Evolutionary conservation across 768 basidiomycete genomes (phyloP), one percentile per base, ranked within the genome.

Genomic region (Neoboletus magnificus): DNA sequence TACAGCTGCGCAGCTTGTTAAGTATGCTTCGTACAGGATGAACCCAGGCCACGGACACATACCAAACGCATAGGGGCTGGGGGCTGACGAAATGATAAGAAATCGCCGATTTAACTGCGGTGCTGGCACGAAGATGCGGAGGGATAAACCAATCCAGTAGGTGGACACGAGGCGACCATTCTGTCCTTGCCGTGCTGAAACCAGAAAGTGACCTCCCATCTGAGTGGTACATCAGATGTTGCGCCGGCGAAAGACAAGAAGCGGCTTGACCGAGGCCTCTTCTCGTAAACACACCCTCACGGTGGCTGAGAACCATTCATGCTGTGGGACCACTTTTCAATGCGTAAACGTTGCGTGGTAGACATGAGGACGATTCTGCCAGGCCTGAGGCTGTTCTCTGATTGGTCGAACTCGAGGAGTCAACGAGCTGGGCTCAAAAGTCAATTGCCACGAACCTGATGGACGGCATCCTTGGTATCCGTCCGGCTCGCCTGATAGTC

Each of bases 91-190:
- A 4, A 33, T 35, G 39, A 11, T 1, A 15, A 5, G 33, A 15
- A 43, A 54, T 50, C 5, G 15, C 61, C 57, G 33, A 39, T 32
- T 42, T 48, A 56, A 50, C 53, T 40, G 44, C 60, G 46, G 32
- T 9, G 16, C n/a, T 48, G 36, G 47, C n/a, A 25, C 29, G 43
- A 36, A n/a, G n/a, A 13, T 13, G 6, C 29, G 16, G 20, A 29
- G 36, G 23, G 9, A 35, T 22, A 33, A 30, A 4, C 13, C 16
- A 5, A 53, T 40, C 23, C 27, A 12, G 27, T 27, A 13, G 39
- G 35, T 25, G 18, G 27, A 44, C 56, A 55, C 37, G 53, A 37
- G 52, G 45, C 45, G n/a, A n/a, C 15, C 10, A 8, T 16, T 33
- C 32, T 33, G 3, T 25, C 41, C 4, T 13, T 33, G 37, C 18